A percentile compares a stretch with the other conserved stretches of the same genome.
Conservation (phyloP, 176 grass and related monocot genomes). For the Neostapfia colusana region DNA sequence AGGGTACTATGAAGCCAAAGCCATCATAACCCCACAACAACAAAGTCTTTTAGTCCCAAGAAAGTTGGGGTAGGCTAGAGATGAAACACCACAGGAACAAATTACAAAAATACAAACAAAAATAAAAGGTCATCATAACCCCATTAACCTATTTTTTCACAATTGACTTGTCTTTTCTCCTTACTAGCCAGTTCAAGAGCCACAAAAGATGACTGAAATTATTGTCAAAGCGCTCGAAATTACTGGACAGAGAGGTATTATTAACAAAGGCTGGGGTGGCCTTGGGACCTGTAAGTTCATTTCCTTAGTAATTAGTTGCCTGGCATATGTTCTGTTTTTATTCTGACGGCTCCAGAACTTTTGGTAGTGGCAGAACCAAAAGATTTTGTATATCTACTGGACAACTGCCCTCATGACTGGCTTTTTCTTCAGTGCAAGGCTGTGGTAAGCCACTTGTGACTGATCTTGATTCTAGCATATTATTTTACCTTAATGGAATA, state of each 20-base stretch:
- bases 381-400: slow-evolving; percentile 80
- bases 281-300: slow-evolving; percentile 85
- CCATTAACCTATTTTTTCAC: slow-evolving; percentile 3
- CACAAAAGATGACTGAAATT: slow-evolving; percentile 81
- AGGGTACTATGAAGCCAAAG: not conserved
- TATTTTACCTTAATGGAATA: not conserved
- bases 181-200: slow-evolving; percentile 91
- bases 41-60: no score
- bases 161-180: slow-evolving; percentile 23
- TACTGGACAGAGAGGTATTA: slow-evolving; percentile 89
- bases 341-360: slow-evolving; percentile 26
- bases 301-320: slow-evolving; percentile 11
- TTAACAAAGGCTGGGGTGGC: slow-evolving; percentile 98
- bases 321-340: slow-evolving; percentile 26
- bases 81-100: no score
- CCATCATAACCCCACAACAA: not conserved
- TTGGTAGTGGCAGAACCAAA: slow-evolving; percentile 75
- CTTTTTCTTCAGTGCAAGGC: slow-evolving; percentile 93
- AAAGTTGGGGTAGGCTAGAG: no score
- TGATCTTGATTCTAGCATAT: not conserved
- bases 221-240: slow-evolving; percentile 79
- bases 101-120: no score
- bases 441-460: slow-evolving; percentile 54
- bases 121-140: not conserved
- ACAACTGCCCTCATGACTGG: slow-evolving; percentile 96